These are phyloP conservation scores for Globisporangium paddicum DNA, from an alignment of 352 stramenopile genomes.

Conservation along the genomic window DNA sequence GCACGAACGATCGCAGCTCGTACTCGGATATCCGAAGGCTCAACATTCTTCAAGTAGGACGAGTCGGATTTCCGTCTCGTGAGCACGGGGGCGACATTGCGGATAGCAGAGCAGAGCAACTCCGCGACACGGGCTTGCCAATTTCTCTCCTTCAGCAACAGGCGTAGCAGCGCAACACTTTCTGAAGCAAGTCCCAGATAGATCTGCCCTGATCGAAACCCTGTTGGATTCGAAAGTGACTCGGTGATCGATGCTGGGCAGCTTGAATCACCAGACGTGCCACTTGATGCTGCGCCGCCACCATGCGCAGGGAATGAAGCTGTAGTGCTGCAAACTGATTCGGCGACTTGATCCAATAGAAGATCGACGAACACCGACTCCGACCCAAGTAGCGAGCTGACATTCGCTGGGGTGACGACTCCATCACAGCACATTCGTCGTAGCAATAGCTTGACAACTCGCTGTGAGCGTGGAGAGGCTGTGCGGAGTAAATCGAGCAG, in stretches of 20 bases:
- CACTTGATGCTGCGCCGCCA: slow-evolving; percentile 36
- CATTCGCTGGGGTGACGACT: slow-evolving; percentile 55
- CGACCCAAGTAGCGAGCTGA: slow-evolving; percentile 70
- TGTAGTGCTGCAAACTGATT: slow-evolving; percentile 78
- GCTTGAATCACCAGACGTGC: slow-evolving; percentile 17
- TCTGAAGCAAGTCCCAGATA: slow-evolving; percentile 74
- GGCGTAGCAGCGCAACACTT: slow-evolving; percentile 72
- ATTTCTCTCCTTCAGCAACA: slow-evolving; percentile 58
- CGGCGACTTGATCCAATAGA: slow-evolving; percentile 81
- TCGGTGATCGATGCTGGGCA: slow-evolving; percentile 38
- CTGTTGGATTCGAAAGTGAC: slow-evolving; percentile 76
- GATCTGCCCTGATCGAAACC: slow-evolving; percentile 78
- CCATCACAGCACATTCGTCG: slow-evolving; percentile 66
- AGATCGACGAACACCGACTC: slow-evolving; percentile 82
- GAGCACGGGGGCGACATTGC: slow-evolving; percentile 68
- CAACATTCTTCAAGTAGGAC: neutral
- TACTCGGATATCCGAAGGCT: slow-evolving; percentile 58
- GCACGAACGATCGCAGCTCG: slow-evolving; percentile 73
- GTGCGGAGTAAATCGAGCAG: slow-evolving; percentile 74
- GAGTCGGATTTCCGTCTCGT: slow-evolving; percentile 27
- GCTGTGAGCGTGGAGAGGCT: slow-evolving; percentile 70
- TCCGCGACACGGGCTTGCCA: slow-evolving; percentile 65
- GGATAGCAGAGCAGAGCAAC: slow-evolving; percentile 62
- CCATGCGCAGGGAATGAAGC: slow-evolving; percentile 53
- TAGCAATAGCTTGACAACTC: slow-evolving; percentile 79